Base-by-base conservation (phyloP, 73 alveolate species). In the Diophrys appendiculata region DNA sequence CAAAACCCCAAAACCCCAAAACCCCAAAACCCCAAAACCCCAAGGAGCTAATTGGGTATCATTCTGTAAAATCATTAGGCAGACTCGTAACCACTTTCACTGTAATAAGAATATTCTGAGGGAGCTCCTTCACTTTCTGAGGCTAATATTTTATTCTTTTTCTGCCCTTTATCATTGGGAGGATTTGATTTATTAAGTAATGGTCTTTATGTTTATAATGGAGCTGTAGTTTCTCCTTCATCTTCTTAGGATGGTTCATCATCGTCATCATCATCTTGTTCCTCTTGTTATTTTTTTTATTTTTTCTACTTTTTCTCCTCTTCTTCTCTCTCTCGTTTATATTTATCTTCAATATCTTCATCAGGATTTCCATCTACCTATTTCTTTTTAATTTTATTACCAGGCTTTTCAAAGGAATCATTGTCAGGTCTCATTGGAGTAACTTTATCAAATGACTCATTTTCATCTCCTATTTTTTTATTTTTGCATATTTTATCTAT, bases 1-100 rank as follows among this genome's bases (percentile, higher is more conserved):
- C n/a, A n/a, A n/a, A n/a, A n/a, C n/a, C n/a, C n/a, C n/a, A n/a
- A n/a, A n/a, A n/a, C n/a, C n/a, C n/a, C n/a, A n/a, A n/a, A n/a
- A n/a, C n/a, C n/a, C n/a, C n/a, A n/a, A n/a, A n/a, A n/a, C n/a
- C n/a, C n/a, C n/a, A n/a, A n/a, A n/a, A n/a, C n/a, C n/a, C n/a
- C n/a, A 11, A 28, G 1, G 3, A 2, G 23, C 76, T n/a, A n/a
- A n/a, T 8, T 26, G 55, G 22, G 5, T 1, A n/a, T 28, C 69
- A 29, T 3, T 24, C 28, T 78, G 87, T n/a, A 68, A 69, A n/a
- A 73, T 68, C 18, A 78, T 68, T 27, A 68, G 87, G 5, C 80
- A 80, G 23, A 80, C 65, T 68, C 24, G 30, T 28, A 29, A 2
- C 60, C 60, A 43, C 60, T 43, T 43, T 43, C 60, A 43, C 60